Base-by-base conservation (phyloP, 352 stramenopile species). In the Phytophthora constricta region DNA sequence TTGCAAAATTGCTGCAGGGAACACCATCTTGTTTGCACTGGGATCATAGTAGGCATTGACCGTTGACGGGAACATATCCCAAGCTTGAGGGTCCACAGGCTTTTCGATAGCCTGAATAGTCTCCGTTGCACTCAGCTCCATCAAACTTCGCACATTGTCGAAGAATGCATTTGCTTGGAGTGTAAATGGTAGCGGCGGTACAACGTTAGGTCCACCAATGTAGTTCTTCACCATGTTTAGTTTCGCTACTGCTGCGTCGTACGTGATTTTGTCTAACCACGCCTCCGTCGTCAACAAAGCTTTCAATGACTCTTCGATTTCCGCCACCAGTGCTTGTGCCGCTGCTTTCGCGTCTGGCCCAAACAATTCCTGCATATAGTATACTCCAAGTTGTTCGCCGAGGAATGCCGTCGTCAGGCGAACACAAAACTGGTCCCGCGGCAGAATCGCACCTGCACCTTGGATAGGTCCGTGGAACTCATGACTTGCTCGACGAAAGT, bases 1-100 rank as follows among this genome's bases (percentile, higher is more conserved):
- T 69, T 98, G 95, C 20, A 98, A 56, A 59, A 98, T 98, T 23
- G 92, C 95, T 9, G 95, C 80, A 17, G 95, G 95, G 69, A 98
- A 98, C 3, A 97, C 91, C 73, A 98, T 98, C 64, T 98, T 95
- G 65, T 92, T 92, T 8, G 70, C 75, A 33, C 73, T 87, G 3
- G 74, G 79, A 3, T 86, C 72, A 61, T 92, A 86, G 67, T 89
- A 91, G 3, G 89, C 93, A 79, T 98, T 98, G 19, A 98, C 90
- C 0, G 90, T 98, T 50, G 94, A 93, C 7, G 93, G 89, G 39
- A 89, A 95, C 91, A 98, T 97, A 81, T 89, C 85, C 88, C 88
- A 96, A 41, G 72, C 76, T 42, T 77, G 64, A 17, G 70, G 55
- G 53, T 91, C 68, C 25, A 88, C 84, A n/a, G 76, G 80, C 43